phyloP scores from a whole-genome alignment of 345 rosid species.

The Ricinus communis region DNA sequence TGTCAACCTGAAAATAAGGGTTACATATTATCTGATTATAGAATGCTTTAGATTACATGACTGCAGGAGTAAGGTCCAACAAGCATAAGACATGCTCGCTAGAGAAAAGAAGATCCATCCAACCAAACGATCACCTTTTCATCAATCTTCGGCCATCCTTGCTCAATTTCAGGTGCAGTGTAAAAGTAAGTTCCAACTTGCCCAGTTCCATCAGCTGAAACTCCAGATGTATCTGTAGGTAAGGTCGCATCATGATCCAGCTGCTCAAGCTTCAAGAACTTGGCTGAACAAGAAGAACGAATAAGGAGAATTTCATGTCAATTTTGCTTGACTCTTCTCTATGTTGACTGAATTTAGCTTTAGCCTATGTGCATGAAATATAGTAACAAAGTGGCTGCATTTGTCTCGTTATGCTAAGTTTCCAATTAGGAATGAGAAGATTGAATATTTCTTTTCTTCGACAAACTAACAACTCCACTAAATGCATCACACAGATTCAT shows the following conservation, averaged over 20 bases:
- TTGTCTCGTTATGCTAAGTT: not conserved
- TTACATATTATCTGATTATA: not conserved
- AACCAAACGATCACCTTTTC: conserved; percentile 65
- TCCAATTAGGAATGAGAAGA: not conserved
- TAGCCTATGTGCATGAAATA: no score
- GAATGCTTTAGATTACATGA: conserved; percentile 6
- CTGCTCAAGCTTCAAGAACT: conserved; percentile 92
- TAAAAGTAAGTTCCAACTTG: conserved; percentile 94
- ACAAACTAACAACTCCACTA: not conserved
- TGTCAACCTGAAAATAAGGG: conserved; percentile 66
- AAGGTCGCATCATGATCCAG: conserved; percentile 73
- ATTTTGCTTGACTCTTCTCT: not conserved
- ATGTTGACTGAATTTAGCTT: not conserved
- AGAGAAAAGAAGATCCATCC: conserved; percentile 16
- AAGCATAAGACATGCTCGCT: conserved; percentile 8
- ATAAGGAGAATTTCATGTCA: conserved; percentile 7
- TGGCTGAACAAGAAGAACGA: conserved; percentile 58
- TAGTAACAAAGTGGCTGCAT: not conserved
- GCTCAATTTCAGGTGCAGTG: conserved; percentile 99
- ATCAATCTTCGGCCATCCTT: conserved; percentile 96
- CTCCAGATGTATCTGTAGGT: conserved; percentile 61
- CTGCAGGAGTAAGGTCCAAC: not conserved
- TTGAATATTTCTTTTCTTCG: not conserved
- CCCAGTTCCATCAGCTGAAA: conserved; percentile 84
- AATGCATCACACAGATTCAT: not conserved